phyloP scores from a whole-genome alignment of 768 basidiomycete genomes.

The Paxillus involutus region DNA sequence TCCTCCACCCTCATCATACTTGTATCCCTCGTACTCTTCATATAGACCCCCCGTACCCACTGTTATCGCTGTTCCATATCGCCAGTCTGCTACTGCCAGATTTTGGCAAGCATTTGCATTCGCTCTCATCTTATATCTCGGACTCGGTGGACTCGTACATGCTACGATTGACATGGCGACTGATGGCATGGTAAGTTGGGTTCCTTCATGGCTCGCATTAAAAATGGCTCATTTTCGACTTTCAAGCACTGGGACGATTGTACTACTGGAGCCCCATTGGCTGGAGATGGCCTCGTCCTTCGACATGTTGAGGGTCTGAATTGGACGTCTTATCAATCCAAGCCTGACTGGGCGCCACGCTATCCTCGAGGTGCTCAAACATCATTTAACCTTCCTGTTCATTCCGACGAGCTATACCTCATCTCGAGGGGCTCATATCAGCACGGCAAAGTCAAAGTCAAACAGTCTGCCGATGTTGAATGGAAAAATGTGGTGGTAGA shows the following conservation, averaged over 20 bases:
- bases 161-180: constrained; percentile 3
- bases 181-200: background rate
- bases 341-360: constrained; percentile 16
- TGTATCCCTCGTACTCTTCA: background rate
- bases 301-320: constrained; percentile 5
- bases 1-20: constrained; percentile 1
- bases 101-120: constrained; percentile 15
- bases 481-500: constrained; percentile 24
- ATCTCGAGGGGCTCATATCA: constrained; percentile 33
- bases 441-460: constrained; percentile 17
- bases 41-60: background rate
- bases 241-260: background rate
- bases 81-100: constrained; percentile 3
- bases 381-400: constrained; percentile 29
- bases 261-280: constrained; percentile 3
- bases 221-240: background rate
- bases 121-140: constrained; percentile 13
- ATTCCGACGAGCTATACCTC: constrained; percentile 32
- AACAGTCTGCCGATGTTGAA: constrained; percentile 10
- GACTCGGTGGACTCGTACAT: background rate
- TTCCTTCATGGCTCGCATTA: too few species aligned
- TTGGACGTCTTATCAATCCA: constrained; percentile 14
- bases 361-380: constrained; percentile 19
- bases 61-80: background rate
- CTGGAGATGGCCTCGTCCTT: constrained; percentile 17